Conservation (phyloP, 2,329 filamentous ascomycete species). For the Penicillium sp. region DNA sequence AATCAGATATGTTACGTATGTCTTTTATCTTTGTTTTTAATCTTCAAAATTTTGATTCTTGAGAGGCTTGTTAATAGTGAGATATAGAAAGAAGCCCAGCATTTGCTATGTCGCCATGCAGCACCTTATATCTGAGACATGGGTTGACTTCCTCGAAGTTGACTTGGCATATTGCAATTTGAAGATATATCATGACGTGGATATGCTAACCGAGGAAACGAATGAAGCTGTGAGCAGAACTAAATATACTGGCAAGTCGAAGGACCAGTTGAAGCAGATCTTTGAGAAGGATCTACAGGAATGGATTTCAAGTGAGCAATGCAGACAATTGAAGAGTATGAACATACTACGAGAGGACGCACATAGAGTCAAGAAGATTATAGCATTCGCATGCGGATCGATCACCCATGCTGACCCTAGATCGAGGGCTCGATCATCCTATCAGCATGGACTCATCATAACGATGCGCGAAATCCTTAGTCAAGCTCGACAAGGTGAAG, state of each 20-base stretch:
- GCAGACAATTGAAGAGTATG: background rate
- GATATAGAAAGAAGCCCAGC: background rate
- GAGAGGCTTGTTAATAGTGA: too few species aligned
- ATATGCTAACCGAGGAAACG: too few species aligned
- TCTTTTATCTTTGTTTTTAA: too few species aligned
- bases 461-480: background rate
- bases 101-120: background rate
- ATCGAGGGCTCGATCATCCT: background rate
- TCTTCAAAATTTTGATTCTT: too few species aligned
- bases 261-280: background rate
- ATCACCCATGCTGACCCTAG: background rate
- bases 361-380: background rate
- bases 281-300: background rate
- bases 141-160: background rate
- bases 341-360: background rate
- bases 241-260: background rate
- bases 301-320: background rate
- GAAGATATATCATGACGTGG: background rate
- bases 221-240: too few species aligned
- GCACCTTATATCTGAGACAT: background rate
- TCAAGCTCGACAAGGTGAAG: background rate
- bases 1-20: too few species aligned
- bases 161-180: background rate
- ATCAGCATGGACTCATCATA: background rate
- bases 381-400: slow-evolving; percentile 2